Evolutionary conservation across 2,329 filamentous ascomycete species (phyloP), one percentile per base, ranked within the genome.

Genomic region (Epichloe uncinata): DNA sequence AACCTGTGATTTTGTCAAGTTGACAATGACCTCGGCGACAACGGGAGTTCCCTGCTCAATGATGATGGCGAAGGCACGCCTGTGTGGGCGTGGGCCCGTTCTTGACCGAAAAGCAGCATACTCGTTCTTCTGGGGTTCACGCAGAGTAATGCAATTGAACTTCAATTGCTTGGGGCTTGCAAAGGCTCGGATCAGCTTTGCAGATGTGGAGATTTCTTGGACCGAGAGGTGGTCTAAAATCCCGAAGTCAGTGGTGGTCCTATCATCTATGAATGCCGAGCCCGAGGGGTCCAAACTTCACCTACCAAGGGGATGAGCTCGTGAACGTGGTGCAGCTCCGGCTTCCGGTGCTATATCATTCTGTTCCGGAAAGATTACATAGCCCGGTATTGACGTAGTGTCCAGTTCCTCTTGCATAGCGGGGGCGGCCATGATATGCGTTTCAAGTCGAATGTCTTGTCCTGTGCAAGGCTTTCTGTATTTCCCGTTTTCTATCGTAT

Each of bases 121-220:
- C n/a, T 73, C 53, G 73, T 70, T 55, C 69, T 85, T 85, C 38
- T 71, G 69, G 3, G 82, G 81, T 58, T 85, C 81, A 47, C 82
- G 73, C 3, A 85, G 69, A 20, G 79, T 85, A 47, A 87, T 75
- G 56, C 75, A 77, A 66, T 87, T 87, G 72, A 70, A 70, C 55
- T 70, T 70, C 46, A 69, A 47, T 11, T 56, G 53, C 47, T 59
- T 61, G 48, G 63, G 57, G 41, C 47, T 54, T 15, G 64, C 63
- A 54, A 66, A 51, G 5, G 68, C 66, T 35, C 71, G 65, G 52
- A 80, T 68, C 42, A 77, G 62, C 54, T 73, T 73, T 41, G 70
- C 67, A 40, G 76, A 72, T 18, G 63, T 60, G 50, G 68, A 66
- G 18, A 78, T 78, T 62, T 82, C 78, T 38, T 75, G 68, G 57